phyloP scores from a whole-genome alignment of 2,329 filamentous ascomycete species.

The Fusarium circinatum region DNA sequence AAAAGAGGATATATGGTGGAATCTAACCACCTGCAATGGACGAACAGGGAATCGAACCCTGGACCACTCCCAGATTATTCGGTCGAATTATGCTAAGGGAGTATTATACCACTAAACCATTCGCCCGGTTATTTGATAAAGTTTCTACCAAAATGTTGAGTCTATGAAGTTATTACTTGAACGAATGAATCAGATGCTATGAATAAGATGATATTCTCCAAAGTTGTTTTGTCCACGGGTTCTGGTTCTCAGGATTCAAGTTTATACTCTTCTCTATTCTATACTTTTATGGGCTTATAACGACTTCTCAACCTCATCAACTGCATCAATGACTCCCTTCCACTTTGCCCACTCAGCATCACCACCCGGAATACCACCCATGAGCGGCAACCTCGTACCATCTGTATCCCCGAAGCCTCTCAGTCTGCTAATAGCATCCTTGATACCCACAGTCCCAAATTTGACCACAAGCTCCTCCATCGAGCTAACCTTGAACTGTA shows the following conservation, averaged over 20 bases:
- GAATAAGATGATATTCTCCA: not conserved
- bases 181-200: not conserved
- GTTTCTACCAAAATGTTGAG: rapidly evolving
- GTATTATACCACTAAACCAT: constrained; percentile 47
- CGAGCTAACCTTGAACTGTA: constrained; percentile 70
- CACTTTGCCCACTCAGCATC: constrained; percentile 67
- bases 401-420: constrained; percentile 68
- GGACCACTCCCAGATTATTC: constrained; percentile 43
- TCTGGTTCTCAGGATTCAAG: not conserved
- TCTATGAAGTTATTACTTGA: not conserved
- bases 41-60: constrained; percentile 46
- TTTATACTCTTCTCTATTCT: not conserved
- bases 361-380: constrained; percentile 66
- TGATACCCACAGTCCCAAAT: constrained; percentile 72
- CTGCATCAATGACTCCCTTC: constrained; percentile 55
- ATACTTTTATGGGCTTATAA: constrained; percentile 16
- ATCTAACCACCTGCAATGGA: constrained; percentile 39
- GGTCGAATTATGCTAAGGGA: constrained; percentile 42
- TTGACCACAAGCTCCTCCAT: constrained; percentile 70
- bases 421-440: constrained; percentile 69
- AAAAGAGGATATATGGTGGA: constrained; percentile 5
- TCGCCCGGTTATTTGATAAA: constrained; percentile 34
- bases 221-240: not conserved
- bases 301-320: constrained; percentile 56
- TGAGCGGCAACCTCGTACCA: constrained; percentile 68